Evolutionary conservation across 768 basidiomycete genomes (phyloP).

Genomic region (Xanthoconium purpureum): DNA sequence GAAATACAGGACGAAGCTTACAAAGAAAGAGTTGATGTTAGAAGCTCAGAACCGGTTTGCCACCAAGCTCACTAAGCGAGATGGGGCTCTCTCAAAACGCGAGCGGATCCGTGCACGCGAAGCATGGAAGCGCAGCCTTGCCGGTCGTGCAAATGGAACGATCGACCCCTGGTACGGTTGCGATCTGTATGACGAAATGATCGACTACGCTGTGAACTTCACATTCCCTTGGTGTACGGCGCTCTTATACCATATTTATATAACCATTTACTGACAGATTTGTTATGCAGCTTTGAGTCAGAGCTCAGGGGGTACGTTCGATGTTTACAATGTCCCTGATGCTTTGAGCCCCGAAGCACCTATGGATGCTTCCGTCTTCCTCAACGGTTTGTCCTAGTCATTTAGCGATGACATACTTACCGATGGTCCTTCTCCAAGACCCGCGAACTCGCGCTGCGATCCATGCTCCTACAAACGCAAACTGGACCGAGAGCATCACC

Average conservation of each 20-base stretch:
- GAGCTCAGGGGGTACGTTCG: constrained; percentile 35
- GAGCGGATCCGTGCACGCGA: constrained; percentile 24
- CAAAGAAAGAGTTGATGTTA: constrained; percentile 19
- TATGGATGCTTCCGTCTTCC: constrained; percentile 52
- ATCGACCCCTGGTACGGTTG: constrained; percentile 68
- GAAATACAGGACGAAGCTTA: constrained; percentile 17
- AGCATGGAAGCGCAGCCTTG: constrained; percentile 46
- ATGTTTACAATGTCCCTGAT: constrained; percentile 55
- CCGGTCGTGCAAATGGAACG: constrained; percentile 48
- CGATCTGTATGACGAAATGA: constrained; percentile 57
- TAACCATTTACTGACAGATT: constrained; percentile 5
- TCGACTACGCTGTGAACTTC: constrained; percentile 72
- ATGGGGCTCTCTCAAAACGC: constrained; percentile 20
- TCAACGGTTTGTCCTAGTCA: constrained; percentile 50
- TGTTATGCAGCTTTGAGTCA: constrained; percentile 17
- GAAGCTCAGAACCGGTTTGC: constrained; percentile 24
- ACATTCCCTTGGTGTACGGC: constrained; percentile 58
- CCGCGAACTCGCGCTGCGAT: constrained; percentile 54
- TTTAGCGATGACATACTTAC: neutral
- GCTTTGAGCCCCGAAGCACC: constrained; percentile 50
- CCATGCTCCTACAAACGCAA: constrained; percentile 63
- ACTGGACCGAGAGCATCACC: constrained; percentile 36
- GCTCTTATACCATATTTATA: neutral
- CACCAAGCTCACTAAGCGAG: constrained; percentile 21
- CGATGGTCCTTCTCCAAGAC: constrained; percentile 35